Base-by-base conservation (phyloP, 129 eudicot species). In the Cynara cardunculus region DNA sequence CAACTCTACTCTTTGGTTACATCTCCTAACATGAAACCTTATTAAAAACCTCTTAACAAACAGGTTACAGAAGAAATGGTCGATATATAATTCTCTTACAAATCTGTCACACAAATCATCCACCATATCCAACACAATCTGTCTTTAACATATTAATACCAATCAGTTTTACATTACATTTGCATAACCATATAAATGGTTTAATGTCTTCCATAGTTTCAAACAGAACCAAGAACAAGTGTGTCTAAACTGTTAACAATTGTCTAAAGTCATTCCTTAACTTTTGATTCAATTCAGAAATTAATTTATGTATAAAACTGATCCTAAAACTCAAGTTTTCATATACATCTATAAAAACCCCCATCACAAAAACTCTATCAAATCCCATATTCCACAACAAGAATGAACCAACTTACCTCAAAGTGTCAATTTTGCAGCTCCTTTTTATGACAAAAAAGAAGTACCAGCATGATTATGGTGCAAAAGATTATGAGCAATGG, bases 401-500 rank as follows among this genome's bases (percentile, higher is more conserved):
- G 39, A 82, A 56, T 34, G 18, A 74, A 74, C 34, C 25, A 81
- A 69, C 31, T 9, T 22, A 81, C 32, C 79, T 34, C 37, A 81
- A 24, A 37, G 35, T 22, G 5, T 19, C 53, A 83, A 25, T 1
- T 4, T 37, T 70, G 28, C 27, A 22, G 10, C 44, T 74, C 68
- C 9, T 30, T 10, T 13, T 87, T 83, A 94, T 25, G 94, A 87
- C 64, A 94, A 82, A 64, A 94, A 92, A 12, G 96, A 93, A 71
- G 99, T 90, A 27, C 97, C 97, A n/a, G 96, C 99, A 87, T 92
- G 97, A 49, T 91, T 93, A 86, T 92, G 96, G 80, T 95, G 99
- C 91, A 95, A 74, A 77, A 95, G 93, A 86, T 92, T 92, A 79
- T 95, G 99, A 28, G 99, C 99, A 75, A 95, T 92, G 1, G 97